Evolutionary conservation across 805 yeast species (phyloP).

Genomic region (Saccharomyces kudriavzevii): DNA sequence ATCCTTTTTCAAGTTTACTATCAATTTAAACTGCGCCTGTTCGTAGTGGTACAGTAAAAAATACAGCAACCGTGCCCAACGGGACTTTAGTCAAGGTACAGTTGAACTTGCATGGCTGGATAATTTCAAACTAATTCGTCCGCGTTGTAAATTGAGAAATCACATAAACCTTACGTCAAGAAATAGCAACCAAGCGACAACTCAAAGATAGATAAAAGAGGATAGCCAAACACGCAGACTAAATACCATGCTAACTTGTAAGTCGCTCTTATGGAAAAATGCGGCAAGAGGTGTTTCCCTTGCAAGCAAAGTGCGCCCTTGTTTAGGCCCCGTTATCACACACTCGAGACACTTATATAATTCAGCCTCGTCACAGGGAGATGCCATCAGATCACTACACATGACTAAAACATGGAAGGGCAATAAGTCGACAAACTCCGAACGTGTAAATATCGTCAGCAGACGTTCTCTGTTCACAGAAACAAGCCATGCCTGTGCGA

Average conservation of each 20-base stretch:
- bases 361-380: not conserved
- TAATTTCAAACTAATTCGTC: not conserved
- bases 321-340: not conserved
- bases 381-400: not conserved
- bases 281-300: not conserved
- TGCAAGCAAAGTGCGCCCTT: not conserved
- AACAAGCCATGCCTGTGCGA: slow-evolving; percentile 9
- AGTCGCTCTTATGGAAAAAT: not conserved
- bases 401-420: not conserved
- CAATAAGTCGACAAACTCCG: not conserved
- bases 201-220: not conserved
- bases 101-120: not conserved
- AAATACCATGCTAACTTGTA: not conserved
- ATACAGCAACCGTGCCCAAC: not conserved
- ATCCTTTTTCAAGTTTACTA: not conserved
- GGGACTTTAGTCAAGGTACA: not conserved
- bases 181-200: not conserved
- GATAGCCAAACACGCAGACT: not conserved
- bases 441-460: not conserved
- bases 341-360: not conserved
- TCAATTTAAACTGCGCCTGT: not conserved
- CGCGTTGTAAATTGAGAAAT: not conserved
- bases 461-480: slow-evolving; percentile 8
- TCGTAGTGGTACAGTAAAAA: not conserved
- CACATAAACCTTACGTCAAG: not conserved